phyloP scores from a whole-genome alignment of 2,329 filamentous ascomycete species.

The Bretziella fagacearum region DNA sequence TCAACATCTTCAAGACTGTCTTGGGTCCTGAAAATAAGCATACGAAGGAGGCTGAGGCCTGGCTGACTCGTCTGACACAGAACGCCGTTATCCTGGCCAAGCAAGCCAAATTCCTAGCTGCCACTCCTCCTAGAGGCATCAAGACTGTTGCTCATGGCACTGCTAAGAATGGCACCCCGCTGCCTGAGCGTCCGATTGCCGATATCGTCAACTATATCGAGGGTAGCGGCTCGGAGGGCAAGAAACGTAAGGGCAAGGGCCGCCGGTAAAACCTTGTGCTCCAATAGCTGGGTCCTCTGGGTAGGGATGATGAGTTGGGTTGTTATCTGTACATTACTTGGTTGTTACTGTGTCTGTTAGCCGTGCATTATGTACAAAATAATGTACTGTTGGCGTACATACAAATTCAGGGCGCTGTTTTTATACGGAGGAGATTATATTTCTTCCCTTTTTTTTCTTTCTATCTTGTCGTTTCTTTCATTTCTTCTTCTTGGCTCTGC shows the following conservation, averaged over 20 bases:
- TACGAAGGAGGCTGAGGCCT: constrained; percentile 92
- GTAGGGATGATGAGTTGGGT: not conserved
- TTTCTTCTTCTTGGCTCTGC: constrained; percentile 1
- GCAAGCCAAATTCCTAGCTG: constrained; percentile 73
- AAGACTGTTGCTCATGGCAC: not conserved
- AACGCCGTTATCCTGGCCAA: constrained; percentile 91
- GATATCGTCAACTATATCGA: constrained; percentile 92
- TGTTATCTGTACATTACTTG: not conserved
- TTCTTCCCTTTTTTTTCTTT: constrained; percentile 1
- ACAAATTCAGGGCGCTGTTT: no score
- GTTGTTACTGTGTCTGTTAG: no score
- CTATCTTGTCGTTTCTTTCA: constrained; percentile 6
- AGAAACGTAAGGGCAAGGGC: constrained; percentile 20
- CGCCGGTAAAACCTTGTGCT: not conserved
- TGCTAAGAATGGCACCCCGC: not conserved
- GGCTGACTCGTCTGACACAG: constrained; percentile 90
- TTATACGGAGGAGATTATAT: not conserved
- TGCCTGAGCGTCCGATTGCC: constrained; percentile 75
- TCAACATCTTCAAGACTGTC: constrained; percentile 80
- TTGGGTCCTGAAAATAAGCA: constrained; percentile 87
- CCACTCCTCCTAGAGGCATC: constrained; percentile 38
- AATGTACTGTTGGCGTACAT: no score
- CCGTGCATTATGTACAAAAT: no score
- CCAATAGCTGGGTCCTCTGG: not conserved
- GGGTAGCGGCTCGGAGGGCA: constrained; percentile 40